Evolutionary conservation across 352 stramenopile genomes (phyloP), one percentile per base, ranked within the genome.

Genomic region (Pythium utonaiense): DNA sequence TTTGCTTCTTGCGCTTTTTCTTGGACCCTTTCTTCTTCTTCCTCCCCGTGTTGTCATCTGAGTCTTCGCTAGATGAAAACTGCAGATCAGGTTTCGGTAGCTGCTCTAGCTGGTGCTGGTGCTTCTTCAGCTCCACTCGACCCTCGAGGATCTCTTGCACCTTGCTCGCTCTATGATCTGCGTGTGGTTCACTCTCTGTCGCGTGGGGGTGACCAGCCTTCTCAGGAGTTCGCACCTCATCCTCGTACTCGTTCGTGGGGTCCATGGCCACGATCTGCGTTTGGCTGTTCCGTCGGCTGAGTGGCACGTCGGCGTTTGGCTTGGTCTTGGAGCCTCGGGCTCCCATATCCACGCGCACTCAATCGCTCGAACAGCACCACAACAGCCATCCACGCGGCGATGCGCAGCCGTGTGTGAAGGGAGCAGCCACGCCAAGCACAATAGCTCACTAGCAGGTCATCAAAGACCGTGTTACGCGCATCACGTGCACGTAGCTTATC

Each of bases 251-350:
- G 34, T 38, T 59, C 8, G 31, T 22, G 1, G 51, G 36, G 19
- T 64, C 53, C 44, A 70, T 34, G 13, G 34, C 62, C 30, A 77
- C 62, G 34, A 83, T 62, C 41, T 66, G 28, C 2, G 70, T 77
- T 51, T 70, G 60, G 41, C 50, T 61, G 31, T 44, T 52, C 3
- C 54, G 34, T 25, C 44, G 45, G 47, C 31, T 53, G 40, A 8
- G 16, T 28, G 16, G 16, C 27, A 30, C 6, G 19, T n/a, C 40
- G 17, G 34, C 17, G 53, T 34, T 54, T 13, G 70, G 74, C 57
- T 67, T 69, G 41, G 70, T 77, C 71, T 89, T 90, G 68, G 76
- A 90, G 71, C 62, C 75, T 60, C 56, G 73, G 12, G 59, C 72
- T 42, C 80, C 78, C 80, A 89, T 88, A 24, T 44, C 58, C 42